A percentile compares a stretch with the other conserved stretches of the same genome.
Evolutionary conservation across 305 asterid species (phyloP).

Genomic region (Fraxinus ornus): DNA sequence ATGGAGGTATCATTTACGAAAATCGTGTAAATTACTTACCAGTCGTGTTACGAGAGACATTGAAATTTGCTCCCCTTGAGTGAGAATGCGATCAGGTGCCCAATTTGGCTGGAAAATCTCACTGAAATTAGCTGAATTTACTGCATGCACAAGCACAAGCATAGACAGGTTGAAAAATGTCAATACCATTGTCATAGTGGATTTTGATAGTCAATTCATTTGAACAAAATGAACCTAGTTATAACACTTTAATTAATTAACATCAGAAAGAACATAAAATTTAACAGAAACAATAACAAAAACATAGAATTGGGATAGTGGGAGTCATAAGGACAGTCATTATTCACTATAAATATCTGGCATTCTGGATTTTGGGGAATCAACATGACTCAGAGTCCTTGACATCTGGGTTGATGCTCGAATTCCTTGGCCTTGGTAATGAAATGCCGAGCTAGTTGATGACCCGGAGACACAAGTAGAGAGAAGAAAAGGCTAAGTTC

Average conservation of each 20-base stretch:
- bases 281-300: neutral
- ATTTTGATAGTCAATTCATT: neutral
- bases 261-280: neutral
- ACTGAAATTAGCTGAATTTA: slow-evolving; percentile 31
- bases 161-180: slow-evolving; percentile 16
- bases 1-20: neutral
- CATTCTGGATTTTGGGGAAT: neutral
- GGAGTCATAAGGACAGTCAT: neutral
- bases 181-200: slow-evolving; percentile 13
- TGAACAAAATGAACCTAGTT: neutral
- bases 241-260: neutral
- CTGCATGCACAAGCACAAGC: slow-evolving; percentile 9
- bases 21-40: slow-evolving; percentile 23
- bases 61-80: slow-evolving; percentile 33
- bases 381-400: neutral
- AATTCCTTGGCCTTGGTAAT: neutral
- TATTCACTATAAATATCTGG: neutral
- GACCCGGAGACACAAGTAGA: neutral
- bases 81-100: slow-evolving; percentile 48
- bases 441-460: neutral
- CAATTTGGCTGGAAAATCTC: slow-evolving; percentile 45
- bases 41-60: slow-evolving; percentile 41
- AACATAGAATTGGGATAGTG: neutral
- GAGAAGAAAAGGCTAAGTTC: neutral
- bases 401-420: neutral